Conservation (phyloP, 1,284 basidiomycete genomes). For the Microbotryum silenes-acaulis region DNA sequence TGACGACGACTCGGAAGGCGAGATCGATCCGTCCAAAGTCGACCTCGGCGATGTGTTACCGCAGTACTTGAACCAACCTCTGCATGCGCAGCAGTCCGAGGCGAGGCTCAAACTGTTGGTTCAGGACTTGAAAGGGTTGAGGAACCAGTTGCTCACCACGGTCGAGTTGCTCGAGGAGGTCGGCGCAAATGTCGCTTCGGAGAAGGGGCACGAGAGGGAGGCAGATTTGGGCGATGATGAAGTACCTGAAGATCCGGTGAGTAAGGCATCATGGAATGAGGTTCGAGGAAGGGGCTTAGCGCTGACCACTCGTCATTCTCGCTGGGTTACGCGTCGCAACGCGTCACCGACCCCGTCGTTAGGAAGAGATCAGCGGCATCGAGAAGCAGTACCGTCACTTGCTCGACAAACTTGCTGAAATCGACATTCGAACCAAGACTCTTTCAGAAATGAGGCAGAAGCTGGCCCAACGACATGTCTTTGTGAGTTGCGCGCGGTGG, state of each 20-base stretch:
- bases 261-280: neutral
- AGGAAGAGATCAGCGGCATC: constrained; percentile 9
- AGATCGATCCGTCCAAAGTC: constrained; percentile 11
- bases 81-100: constrained; percentile 18
- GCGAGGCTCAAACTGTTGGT: constrained; percentile 5
- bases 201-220: constrained; percentile 13
- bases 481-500: constrained; percentile 9
- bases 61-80: constrained; percentile 21
- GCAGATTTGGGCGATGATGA: neutral
- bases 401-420: constrained; percentile 11
- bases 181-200: constrained; percentile 11
- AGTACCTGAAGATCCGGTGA: constrained; percentile 10
- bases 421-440: neutral
- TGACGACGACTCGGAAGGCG: neutral
- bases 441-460: constrained; percentile 12
- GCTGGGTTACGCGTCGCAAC: neutral
- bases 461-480: constrained; percentile 13
- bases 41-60: constrained; percentile 1
- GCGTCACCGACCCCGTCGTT: neutral
- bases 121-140: neutral
- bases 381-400: constrained; percentile 13
- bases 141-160: neutral
- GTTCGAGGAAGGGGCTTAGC: neutral
- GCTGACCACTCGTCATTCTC: neutral
- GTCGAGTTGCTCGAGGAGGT: constrained; percentile 1